Evolutionary conservation across 441 rosid genomes (phyloP).

Genomic region (Croton setiger): DNA sequence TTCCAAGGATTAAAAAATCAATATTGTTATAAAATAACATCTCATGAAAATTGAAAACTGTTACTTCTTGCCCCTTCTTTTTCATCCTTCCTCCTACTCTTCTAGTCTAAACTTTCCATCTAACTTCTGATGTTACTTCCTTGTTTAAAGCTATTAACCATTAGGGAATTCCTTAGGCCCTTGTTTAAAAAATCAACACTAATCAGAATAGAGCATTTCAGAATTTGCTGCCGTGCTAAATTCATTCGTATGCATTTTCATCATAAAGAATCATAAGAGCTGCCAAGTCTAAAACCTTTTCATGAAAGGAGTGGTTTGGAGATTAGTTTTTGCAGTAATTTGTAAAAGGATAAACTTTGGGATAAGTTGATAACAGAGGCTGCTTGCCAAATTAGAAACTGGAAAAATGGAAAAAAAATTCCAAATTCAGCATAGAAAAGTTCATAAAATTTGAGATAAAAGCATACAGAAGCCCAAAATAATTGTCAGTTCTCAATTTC

Average conservation of each 20-base stretch:
- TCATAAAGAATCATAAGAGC: neutral
- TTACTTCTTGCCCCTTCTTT: neutral
- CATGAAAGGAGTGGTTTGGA: neutral
- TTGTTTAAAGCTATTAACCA: neutral
- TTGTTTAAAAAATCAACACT: neutral
- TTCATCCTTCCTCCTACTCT: neutral
- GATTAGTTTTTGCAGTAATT: neutral
- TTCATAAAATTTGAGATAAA: neutral
- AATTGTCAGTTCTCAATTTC: neutral
- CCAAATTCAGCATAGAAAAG: neutral
- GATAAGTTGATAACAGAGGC: neutral
- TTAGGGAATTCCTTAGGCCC: neutral
- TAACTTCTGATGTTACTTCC: neutral
- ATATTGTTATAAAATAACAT: neutral
- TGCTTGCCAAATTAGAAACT: neutral
- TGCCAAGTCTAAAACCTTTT: neutral
- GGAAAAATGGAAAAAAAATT: neutral
- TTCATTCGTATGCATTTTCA: neutral
- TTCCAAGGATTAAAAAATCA: neutral
- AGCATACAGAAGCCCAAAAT: neutral
- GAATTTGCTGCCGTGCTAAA: neutral
- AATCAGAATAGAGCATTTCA: neutral
- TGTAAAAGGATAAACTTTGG: neutral
- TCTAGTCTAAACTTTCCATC: too few species aligned
- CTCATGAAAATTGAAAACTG: neutral